Conservation (phyloP, 1,284 basidiomycete species). For the Veloporphyrellus conicus region DNA sequence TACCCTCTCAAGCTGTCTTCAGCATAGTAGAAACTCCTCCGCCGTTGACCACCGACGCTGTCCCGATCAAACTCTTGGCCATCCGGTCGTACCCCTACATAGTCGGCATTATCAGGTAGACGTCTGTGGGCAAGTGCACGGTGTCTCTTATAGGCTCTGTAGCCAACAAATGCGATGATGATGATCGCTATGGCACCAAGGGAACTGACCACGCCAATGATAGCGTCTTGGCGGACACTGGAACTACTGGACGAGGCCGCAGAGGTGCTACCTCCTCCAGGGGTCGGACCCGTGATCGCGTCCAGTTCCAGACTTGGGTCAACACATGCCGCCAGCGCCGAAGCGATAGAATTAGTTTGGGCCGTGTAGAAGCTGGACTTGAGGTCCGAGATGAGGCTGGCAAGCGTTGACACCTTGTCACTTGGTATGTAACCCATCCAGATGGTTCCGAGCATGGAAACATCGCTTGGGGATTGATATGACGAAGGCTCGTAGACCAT, state of each 20-base stretch:
- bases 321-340: constrained; percentile 55
- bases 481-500: constrained; percentile 53
- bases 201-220: constrained; percentile 75
- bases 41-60: constrained; percentile 61
- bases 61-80: constrained; percentile 71
- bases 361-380: constrained; percentile 60
- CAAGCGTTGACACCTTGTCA: constrained; percentile 46
- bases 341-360: constrained; percentile 36
- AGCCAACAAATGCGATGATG: constrained; percentile 61
- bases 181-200: constrained; percentile 67
- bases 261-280: constrained; percentile 24
- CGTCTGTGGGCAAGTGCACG: constrained; percentile 60
- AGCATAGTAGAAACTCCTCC: constrained; percentile 77
- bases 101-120: constrained; percentile 48
- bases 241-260: constrained; percentile 15
- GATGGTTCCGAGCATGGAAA: constrained; percentile 49
- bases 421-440: constrained; percentile 59
- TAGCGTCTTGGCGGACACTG: constrained; percentile 59
- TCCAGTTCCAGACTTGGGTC: constrained; percentile 54
- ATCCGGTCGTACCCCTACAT: constrained; percentile 42
- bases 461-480: constrained; percentile 49
- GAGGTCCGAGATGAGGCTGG: constrained; percentile 50
- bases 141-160: constrained; percentile 56
- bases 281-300: constrained; percentile 40
- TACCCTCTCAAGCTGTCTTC: constrained; percentile 71